These are phyloP conservation scores for Colletotrichum viniferum DNA, from an alignment of 2,329 filamentous ascomycete species.

Conservation along the genomic window DNA sequence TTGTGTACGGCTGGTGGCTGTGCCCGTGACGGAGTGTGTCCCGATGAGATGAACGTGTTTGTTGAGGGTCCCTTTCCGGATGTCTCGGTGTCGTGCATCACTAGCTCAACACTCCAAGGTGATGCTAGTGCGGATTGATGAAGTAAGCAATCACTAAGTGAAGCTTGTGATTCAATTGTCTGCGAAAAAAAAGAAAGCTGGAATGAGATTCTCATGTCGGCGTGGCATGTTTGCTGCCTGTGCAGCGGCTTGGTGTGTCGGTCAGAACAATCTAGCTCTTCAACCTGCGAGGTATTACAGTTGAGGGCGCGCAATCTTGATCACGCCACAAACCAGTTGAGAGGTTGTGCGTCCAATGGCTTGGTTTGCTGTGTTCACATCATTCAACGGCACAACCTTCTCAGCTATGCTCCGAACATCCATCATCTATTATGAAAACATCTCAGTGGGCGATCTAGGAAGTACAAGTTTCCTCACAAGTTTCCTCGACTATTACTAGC, in stretches of 20 bases:
- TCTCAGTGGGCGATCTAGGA: no score
- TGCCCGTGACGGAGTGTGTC: neutral
- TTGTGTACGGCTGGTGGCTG: neutral
- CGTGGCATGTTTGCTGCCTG: neutral
- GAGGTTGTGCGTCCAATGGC: neutral
- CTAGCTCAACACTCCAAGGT: neutral
- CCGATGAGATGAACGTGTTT: neutral
- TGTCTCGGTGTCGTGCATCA: neutral
- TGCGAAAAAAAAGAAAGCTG: neutral
- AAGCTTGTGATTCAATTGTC: neutral
- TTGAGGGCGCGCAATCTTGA: neutral
- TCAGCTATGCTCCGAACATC: neutral
- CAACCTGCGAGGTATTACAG: neutral
- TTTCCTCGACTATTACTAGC: no score
- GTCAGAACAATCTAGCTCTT: neutral
- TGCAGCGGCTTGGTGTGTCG: neutral
- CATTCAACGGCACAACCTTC: neutral
- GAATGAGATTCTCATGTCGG: neutral
- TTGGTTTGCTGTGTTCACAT: neutral
- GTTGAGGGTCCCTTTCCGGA: neutral
- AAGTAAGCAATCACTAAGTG: neutral
- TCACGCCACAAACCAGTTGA: neutral
- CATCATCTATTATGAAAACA: accelerated
- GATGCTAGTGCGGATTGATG: neutral
- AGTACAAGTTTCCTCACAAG: no score